Conservation (phyloP, 2,329 filamentous ascomycete species). For the Colletotrichum liaoningense region DNA sequence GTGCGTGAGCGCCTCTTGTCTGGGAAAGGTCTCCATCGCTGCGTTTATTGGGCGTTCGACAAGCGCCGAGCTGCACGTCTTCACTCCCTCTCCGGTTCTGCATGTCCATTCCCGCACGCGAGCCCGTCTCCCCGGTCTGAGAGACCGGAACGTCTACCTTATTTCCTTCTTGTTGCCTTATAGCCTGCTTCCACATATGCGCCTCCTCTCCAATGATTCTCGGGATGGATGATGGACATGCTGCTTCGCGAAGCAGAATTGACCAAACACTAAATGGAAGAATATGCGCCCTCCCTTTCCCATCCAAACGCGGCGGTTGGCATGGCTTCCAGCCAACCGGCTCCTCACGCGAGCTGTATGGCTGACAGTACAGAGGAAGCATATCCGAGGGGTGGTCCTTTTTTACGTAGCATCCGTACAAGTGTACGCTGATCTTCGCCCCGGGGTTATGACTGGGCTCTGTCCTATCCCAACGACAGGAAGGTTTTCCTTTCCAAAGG, state of each 20-base stretch:
- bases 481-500: not conserved
- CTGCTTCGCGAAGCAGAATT: not conserved
- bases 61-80: constrained; percentile 24
- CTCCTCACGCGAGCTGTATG: constrained; percentile 12
- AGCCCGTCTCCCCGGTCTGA: not conserved
- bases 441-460: not conserved
- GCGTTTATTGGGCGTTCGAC: constrained; percentile 22
- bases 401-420: not conserved
- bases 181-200: not conserved
- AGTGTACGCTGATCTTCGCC: not conserved
- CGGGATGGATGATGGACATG: not conserved
- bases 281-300: not conserved
- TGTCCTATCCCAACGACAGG: not conserved
- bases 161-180: not conserved
- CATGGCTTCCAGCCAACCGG: constrained; percentile 17
- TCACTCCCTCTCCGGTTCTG: constrained; percentile 4
- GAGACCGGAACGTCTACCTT: constrained; percentile 4
- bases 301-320: not conserved
- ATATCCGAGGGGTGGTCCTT: constrained; percentile 2
- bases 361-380: constrained; percentile 15
- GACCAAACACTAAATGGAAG: not conserved
- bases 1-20: not conserved
- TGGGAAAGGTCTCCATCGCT: not conserved
- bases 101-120: constrained; percentile 2
- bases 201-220: not conserved